phyloP scores from a whole-genome alignment of 2,329 filamentous ascomycete species.

The Cryphonectria japonica region DNA sequence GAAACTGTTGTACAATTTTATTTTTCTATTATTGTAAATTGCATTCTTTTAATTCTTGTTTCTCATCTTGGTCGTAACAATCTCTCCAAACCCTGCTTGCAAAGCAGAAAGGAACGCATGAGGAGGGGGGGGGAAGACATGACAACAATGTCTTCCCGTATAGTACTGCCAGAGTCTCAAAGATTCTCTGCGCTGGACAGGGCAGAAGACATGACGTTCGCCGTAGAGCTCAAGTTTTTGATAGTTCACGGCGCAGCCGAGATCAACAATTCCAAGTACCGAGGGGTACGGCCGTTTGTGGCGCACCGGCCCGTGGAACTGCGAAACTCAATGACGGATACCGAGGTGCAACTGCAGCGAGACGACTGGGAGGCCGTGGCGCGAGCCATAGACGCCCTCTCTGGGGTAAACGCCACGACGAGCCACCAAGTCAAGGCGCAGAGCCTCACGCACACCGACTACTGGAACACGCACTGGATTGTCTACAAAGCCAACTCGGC shows the following conservation, averaged over 20 bases:
- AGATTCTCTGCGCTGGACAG: conserved; percentile 1
- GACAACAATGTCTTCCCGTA: not conserved
- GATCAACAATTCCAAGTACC: not conserved
- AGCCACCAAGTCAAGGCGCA: conserved; percentile 33
- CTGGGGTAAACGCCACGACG: conserved; percentile 37
- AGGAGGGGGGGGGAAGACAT: no score
- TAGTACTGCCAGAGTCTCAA: not conserved
- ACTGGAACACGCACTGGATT: conserved; percentile 44
- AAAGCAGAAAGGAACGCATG: no score
- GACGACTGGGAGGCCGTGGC: conserved; percentile 22
- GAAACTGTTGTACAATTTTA: not conserved
- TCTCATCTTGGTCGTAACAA: no score
- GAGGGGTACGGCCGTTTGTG: conserved; percentile 22
- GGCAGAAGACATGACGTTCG: conserved; percentile 25
- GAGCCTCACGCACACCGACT: conserved; percentile 37
- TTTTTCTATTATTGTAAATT: no score
- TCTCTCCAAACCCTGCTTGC: no score
- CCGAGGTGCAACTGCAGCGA: conserved; percentile 22
- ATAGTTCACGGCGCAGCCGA: conserved; percentile 1
- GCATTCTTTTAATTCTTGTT: no score
- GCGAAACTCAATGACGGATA: conserved; percentile 25
- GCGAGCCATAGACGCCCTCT: conserved; percentile 12
- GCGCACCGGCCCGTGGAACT: conserved; percentile 21
- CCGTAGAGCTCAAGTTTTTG: conserved; percentile 29
- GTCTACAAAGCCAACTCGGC: conserved; percentile 48